Conservation (phyloP, 306 rosid species). For the Casuarina equisetifolia region DNA sequence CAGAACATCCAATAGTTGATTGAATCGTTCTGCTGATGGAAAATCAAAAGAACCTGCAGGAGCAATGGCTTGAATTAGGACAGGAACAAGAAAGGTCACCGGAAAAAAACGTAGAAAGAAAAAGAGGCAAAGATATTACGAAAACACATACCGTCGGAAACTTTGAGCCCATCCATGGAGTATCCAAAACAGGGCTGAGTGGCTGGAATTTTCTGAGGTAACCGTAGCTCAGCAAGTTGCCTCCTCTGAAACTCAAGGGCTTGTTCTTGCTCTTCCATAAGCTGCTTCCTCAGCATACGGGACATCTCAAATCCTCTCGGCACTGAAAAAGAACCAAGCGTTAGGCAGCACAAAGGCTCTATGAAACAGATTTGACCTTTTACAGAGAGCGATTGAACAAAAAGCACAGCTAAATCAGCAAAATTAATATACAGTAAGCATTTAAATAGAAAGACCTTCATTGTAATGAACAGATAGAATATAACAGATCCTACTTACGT, state of each 20-base stretch:
- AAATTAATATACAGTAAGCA: neutral
- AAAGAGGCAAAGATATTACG: neutral
- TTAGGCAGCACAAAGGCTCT: constrained; percentile 2
- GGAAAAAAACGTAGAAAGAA: neutral
- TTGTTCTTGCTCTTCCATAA: constrained; percentile 51
- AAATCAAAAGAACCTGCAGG: constrained; percentile 45
- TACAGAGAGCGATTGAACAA: neutral
- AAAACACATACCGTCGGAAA: constrained; percentile 39
- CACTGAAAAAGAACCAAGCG: constrained; percentile 31
- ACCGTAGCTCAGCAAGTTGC: constrained; percentile 43
- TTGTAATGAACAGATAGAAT: neutral
- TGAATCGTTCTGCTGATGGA: constrained; percentile 38
- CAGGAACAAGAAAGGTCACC: neutral
- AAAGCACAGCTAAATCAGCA: neutral
- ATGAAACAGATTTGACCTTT: neutral
- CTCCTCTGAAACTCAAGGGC: constrained; percentile 50
- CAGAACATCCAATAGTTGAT: constrained; percentile 32
- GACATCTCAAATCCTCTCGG: constrained; percentile 46
- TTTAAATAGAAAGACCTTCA: neutral
- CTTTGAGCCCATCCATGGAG: constrained; percentile 38
- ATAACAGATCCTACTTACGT: constrained; percentile 49
- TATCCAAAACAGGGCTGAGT: constrained; percentile 37
- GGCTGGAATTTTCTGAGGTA: constrained; percentile 27
- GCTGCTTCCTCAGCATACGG: constrained; percentile 47
- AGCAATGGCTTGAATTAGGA: constrained; percentile 18